Percentiles rank a stretch among this genome's conserved stretches.
phyloP scores from a whole-genome alignment of 345 rosid species.

The Hibiscus syriacus region DNA sequence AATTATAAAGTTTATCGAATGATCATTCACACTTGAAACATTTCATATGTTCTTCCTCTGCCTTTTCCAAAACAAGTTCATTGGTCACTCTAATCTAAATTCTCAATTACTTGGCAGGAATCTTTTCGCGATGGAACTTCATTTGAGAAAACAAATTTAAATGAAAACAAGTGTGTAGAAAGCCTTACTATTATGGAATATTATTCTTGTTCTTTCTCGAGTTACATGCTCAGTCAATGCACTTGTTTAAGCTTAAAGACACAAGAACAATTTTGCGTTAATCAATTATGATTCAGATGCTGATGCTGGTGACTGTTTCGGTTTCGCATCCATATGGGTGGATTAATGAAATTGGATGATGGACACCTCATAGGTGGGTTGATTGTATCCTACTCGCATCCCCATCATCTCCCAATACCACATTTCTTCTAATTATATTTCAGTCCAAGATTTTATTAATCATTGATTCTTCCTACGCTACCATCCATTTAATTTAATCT shows the following conservation, averaged over 20 bases:
- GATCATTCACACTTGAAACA: too few species aligned
- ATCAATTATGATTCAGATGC: not conserved
- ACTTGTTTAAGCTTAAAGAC: not conserved
- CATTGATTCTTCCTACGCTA: slow-evolving; percentile 16
- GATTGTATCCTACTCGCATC: slow-evolving; percentile 9
- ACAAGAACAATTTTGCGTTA: not conserved
- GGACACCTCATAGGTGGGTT: slow-evolving; percentile 1
- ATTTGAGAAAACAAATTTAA: not conserved
- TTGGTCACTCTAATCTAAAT: not conserved
- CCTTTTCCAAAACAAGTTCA: not conserved
- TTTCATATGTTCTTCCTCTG: not conserved
- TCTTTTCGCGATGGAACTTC: not conserved
- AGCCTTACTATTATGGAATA: too few species aligned
- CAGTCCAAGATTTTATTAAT: not conserved
- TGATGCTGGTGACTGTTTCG: not conserved
- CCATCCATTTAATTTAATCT: not conserved
- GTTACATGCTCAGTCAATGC: not conserved
- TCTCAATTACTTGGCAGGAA: not conserved
- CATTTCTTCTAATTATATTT: slow-evolving; percentile 1
- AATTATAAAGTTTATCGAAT: too few species aligned
- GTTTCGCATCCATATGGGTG: not conserved
- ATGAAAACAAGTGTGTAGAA: not conserved
- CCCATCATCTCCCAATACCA: not conserved
- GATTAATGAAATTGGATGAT: slow-evolving; percentile 12
- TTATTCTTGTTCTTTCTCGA: not conserved